Evolutionary conservation across 139 green algal species (phyloP).

Genomic region (Picochlorum costavermella): DNA sequence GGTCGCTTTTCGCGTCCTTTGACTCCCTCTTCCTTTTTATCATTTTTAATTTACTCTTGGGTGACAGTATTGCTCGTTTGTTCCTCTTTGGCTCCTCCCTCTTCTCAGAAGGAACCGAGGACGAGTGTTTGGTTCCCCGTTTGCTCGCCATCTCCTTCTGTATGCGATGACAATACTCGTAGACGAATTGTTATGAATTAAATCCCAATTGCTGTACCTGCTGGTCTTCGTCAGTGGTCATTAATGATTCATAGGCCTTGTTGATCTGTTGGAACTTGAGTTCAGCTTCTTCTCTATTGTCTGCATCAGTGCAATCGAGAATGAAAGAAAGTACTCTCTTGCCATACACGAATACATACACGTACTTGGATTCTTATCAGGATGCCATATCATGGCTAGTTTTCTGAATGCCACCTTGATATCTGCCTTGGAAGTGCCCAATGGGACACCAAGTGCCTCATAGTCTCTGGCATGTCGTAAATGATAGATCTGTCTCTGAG

Average conservation of each 20-base stretch:
- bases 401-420: constrained; percentile 71
- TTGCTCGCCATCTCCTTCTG: too few relatives aligned
- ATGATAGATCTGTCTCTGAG: constrained; percentile 71
- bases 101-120: too few relatives aligned
- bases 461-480: constrained; percentile 72
- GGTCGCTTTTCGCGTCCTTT: too few relatives aligned
- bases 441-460: constrained; percentile 60
- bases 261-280: constrained; percentile 75
- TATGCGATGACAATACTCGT: too few relatives aligned
- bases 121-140: too few relatives aligned
- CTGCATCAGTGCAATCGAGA: background rate
- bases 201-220: constrained; percentile 53
- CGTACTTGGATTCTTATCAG: constrained; percentile 69
- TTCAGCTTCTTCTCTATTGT: constrained; percentile 61
- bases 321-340: background rate
- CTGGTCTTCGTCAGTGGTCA: constrained; percentile 72
- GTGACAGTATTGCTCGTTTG: too few relatives aligned
- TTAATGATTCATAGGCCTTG: constrained; percentile 70
- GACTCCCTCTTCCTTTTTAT: too few relatives aligned
- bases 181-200: background rate
- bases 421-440: constrained; percentile 66
- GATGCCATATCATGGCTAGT: constrained; percentile 74
- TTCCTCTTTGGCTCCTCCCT: too few relatives aligned
- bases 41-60: too few relatives aligned
- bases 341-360: background rate